phyloP scores from a whole-genome alignment of 371 early-diverging fungal genomes.

The Rhizomucor pusillus region DNA sequence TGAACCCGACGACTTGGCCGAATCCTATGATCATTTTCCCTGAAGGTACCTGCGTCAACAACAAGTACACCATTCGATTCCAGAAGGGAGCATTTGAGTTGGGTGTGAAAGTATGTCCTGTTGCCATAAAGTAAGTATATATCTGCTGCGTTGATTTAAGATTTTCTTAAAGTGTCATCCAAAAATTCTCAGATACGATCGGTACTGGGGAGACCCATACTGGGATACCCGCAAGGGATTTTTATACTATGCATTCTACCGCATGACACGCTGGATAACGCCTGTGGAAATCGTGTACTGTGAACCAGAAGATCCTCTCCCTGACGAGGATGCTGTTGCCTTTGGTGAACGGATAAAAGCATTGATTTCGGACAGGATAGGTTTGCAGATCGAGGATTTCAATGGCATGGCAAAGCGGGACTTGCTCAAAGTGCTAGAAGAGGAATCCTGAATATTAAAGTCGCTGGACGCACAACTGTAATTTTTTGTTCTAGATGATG shows the following conservation, averaged over 20 bases:
- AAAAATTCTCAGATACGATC: constrained; percentile 20
- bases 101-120: constrained; percentile 53
- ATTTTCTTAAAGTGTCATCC: neutral
- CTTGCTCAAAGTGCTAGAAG: constrained; percentile 19
- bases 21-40: constrained; percentile 78
- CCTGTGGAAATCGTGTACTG: constrained; percentile 33
- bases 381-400: constrained; percentile 28
- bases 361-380: constrained; percentile 22
- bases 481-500: neutral
- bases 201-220: constrained; percentile 37
- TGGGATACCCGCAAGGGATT: constrained; percentile 50
- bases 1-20: constrained; percentile 29
- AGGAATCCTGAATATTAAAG: neutral
- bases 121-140: constrained; percentile 35
- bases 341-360: constrained; percentile 31
- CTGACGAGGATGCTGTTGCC: constrained; percentile 19
- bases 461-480: constrained; percentile 1
- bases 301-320: constrained; percentile 14
- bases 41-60: constrained; percentile 91
- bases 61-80: constrained; percentile 79
- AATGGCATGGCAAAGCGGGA: constrained; percentile 45
- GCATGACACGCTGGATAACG: constrained; percentile 45
- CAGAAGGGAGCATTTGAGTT: constrained; percentile 90
- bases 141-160: neutral
- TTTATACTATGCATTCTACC: constrained; percentile 41